Base-by-base conservation (phyloP, 2,329 filamentous ascomycete species). In the Diaporthe sp. region DNA sequence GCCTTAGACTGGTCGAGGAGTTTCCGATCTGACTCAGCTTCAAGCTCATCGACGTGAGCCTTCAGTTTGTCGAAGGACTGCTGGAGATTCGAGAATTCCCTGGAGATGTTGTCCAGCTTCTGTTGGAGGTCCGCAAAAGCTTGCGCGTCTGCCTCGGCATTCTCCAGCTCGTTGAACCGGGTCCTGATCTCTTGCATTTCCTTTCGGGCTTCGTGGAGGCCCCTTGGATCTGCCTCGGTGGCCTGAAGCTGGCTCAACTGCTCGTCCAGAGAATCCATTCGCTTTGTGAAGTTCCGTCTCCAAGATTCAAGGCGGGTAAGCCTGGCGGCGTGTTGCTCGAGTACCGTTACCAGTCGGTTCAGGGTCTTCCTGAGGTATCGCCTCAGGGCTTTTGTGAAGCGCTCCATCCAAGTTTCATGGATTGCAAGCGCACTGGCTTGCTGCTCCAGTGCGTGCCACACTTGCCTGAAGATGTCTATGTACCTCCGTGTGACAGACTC, bases 71-170 rank as follows among this genome's bases (percentile, higher is more conserved):
- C 2, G 7, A n/a, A 15, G 22, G 19, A 9, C 2, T 50, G 3
- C 7, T 4, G 2, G 1, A 50, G 44, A 0, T 12, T 12, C 8
- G 8, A 8, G 22, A 50, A 19, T 2, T 3, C n/a, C 1, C 8
- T 7, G 5, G n/a, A 27, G 7, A 51, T n/a, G 8, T 15, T 10
- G 0, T 25, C 12, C n/a, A 51, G 47, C 4, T n/a, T 1, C 0
- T 7, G 3, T 30, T 42, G 2, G 22, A 61, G 12, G 4, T 39
- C 5, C n/a, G 1, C 7, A 17, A 9, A 7, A n/a, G 9, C 37
- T 22, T 27, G 2, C 17, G 37, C 7, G 15, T 30, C 3, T 4
- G 8, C 58, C 15, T 2, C 9, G 7, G n/a, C 15, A n/a, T 6
- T 42, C 39, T 12, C 0, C 7, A 61, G 58, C n/a, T 42, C 9